These are phyloP conservation scores for Trichosporon asahii DNA, from an alignment of 1,284 basidiomycete genomes.

Conservation along the genomic window DNA sequence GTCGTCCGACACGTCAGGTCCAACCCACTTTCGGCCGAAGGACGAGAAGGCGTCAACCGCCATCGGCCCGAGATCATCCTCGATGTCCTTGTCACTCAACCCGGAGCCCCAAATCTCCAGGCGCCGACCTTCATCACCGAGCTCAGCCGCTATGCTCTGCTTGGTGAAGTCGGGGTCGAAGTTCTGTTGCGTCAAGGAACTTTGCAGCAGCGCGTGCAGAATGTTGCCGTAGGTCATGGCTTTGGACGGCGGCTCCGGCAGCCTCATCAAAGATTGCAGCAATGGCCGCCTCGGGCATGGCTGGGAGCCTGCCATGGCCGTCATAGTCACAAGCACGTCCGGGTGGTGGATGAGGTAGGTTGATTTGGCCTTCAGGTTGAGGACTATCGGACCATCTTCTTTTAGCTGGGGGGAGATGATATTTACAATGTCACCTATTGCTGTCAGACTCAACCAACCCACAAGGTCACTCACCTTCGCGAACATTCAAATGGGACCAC, in stretches of 20 bases:
- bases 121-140: slow-evolving; percentile 39
- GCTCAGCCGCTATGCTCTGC: slow-evolving; percentile 34
- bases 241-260: slow-evolving; percentile 53
- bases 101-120: slow-evolving; percentile 50
- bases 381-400: slow-evolving; percentile 28
- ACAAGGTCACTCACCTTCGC: slow-evolving; percentile 23
- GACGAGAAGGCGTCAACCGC: slow-evolving; percentile 43
- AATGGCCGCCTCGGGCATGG: slow-evolving; percentile 79
- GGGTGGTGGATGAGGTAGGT: slow-evolving; percentile 73
- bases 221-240: slow-evolving; percentile 80
- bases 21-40: slow-evolving; percentile 48
- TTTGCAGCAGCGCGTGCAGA: slow-evolving; percentile 82
- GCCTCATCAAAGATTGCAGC: slow-evolving; percentile 62
- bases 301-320: slow-evolving; percentile 74
- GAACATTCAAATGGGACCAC: slow-evolving; percentile 41
- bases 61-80: slow-evolving; percentile 43
- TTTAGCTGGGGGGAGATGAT: slow-evolving; percentile 56
- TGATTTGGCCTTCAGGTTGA: slow-evolving; percentile 43
- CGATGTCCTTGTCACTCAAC: slow-evolving; percentile 44
- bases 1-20: slow-evolving; percentile 21
- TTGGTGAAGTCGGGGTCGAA: slow-evolving; percentile 38
- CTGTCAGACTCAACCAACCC: not conserved
- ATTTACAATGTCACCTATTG: slow-evolving; percentile 70
- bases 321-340: slow-evolving; percentile 82
- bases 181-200: slow-evolving; percentile 57